Conservation (phyloP, 2,329 filamentous ascomycete species). For the Pseudogymnoascus sp. region DNA sequence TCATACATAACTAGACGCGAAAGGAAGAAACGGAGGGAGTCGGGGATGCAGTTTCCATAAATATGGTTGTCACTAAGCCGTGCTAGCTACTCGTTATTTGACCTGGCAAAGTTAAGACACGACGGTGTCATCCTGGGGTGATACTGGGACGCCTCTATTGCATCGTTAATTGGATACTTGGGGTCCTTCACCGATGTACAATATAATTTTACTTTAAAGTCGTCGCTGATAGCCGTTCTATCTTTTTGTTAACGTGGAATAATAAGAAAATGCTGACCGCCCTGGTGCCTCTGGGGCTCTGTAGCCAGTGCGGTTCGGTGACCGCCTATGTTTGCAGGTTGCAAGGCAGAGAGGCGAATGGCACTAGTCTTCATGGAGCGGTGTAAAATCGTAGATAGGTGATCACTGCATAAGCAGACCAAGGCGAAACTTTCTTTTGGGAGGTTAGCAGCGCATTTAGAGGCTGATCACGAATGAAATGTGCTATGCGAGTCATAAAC, state of each 20-base stretch:
- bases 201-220: neutral
- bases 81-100: neutral
- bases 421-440: conserved; percentile 4
- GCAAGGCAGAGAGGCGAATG: neutral
- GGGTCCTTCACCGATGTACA: neutral
- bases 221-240: neutral
- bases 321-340: neutral
- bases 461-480: conserved; percentile 4
- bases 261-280: neutral
- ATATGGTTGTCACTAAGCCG: neutral
- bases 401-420: conserved; percentile 1
- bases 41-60: neutral
- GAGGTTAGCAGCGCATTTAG: neutral
- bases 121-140: neutral
- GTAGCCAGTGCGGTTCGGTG: neutral
- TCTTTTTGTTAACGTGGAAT: neutral
- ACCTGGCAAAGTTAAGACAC: neutral
- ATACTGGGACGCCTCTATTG: neutral
- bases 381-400: neutral
- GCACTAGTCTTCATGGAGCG: conserved; percentile 6
- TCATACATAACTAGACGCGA: neutral
- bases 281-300: neutral
- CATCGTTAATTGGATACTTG: neutral
- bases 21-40: neutral
- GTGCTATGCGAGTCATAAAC: conserved; percentile 7